Base-by-base conservation (phyloP, 805 yeast species). In the Metschnikowia amazonensis region DNA sequence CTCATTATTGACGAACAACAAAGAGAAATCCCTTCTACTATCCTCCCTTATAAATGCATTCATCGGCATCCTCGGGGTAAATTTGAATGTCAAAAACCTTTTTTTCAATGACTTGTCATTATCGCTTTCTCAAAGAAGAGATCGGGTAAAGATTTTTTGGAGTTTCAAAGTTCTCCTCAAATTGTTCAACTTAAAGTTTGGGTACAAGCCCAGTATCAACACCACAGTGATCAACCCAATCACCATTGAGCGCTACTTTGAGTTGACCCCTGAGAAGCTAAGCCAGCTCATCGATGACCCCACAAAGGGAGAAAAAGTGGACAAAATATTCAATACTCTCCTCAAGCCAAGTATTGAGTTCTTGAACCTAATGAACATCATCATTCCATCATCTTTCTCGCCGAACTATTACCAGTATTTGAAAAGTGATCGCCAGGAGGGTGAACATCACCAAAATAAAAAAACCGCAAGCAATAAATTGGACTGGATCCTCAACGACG, bases 101-200 rank as follows among this genome's bases (percentile, higher is more conserved):
- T 72, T 71, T 45, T 75, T 74, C 61, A 81, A 67, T 60, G 73
- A 77, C 52, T 66, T 74, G 44, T 67, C 75, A 41, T 63, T 73
- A 33, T 62, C 64, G 44, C 46, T 64, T 33, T 65, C 58, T 43
- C 70, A 74, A 46, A 58, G 60, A 39, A 58, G 70, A 46, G 67
- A 60, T 53, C 63, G 71, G 47, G 74, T 75, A 17, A 66, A 69
- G 46, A 63, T 69, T 20, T 68, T 81, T 47, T 76, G 81, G 67
- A 65, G 79, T 2, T 67, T 70, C 50, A 71, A 72, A 48, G 66
- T 67, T 1, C 62, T 74, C 40, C 60, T 71, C 38, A 69, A 69
- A 49, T 67, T 72, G 45, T 72, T 69, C 53, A 65, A 72, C 45
- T 47, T 62, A 44, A 71, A 72, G 52, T 72, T 72, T 53, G 76